Percentiles rank a stretch among this genome's conserved stretches.
phyloP scores from a whole-genome alignment of 2,329 filamentous ascomycete species.

The Calonectria pseudoturangicola region DNA sequence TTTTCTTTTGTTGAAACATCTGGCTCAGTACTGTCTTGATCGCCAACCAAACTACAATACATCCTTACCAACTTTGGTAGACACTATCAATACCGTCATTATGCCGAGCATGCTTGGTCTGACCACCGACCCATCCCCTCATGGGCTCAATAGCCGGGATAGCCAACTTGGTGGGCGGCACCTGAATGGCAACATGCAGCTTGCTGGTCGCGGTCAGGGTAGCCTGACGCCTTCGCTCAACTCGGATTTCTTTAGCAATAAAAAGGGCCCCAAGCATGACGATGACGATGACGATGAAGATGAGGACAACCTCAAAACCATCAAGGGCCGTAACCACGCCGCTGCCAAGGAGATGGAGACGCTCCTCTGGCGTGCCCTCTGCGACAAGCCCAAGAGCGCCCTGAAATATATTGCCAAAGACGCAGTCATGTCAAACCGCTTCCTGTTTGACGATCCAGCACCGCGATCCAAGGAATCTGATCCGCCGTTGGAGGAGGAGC shows the following conservation, averaged over 20 bases:
- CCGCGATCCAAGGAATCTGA: constrained; percentile 53
- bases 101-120: constrained; percentile 56
- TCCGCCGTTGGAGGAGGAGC: constrained; percentile 52
- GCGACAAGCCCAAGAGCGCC: constrained; percentile 55
- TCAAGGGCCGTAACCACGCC: constrained; percentile 53
- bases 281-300: constrained; percentile 49
- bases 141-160: constrained; percentile 46
- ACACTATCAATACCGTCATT: constrained; percentile 37
- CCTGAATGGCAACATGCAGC: constrained; percentile 48
- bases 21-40: neutral
- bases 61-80: neutral
- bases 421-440: constrained; percentile 54
- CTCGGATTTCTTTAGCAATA: constrained; percentile 52
- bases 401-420: constrained; percentile 55
- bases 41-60: neutral
- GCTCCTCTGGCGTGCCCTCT: constrained; percentile 55
- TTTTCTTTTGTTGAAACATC: neutral
- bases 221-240: constrained; percentile 51
- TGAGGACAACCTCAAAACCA: constrained; percentile 54
- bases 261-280: constrained; percentile 49
- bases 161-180: constrained; percentile 44
- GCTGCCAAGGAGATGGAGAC: constrained; percentile 56
- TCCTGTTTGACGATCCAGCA: constrained; percentile 52
- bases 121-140: constrained; percentile 52
- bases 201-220: constrained; percentile 40